Percentiles rank a stretch among this genome's conserved stretches.
These are phyloP conservation scores for Heterobasidion irregulare DNA, from an alignment of 1,284 basidiomycete genomes.

Conservation along the genomic window DNA sequence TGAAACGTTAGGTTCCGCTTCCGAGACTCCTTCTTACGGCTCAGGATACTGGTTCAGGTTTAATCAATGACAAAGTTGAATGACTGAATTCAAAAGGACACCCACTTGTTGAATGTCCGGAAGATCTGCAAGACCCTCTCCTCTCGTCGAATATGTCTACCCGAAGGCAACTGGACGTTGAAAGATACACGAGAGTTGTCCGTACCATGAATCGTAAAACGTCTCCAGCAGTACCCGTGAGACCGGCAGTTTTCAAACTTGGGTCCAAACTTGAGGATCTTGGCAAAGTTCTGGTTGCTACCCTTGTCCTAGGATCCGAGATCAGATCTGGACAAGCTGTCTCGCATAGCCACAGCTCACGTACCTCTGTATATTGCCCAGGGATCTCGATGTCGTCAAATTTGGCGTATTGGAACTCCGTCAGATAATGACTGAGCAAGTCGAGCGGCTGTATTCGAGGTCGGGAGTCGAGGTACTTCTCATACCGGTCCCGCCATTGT, in stretches of 20 bases:
- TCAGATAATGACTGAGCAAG: constrained; percentile 86
- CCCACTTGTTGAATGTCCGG: constrained; percentile 87
- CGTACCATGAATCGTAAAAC: constrained; percentile 88
- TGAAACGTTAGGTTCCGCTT: constrained; percentile 92
- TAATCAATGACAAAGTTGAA: constrained; percentile 7
- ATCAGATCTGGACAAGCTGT: background rate
- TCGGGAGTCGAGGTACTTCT: constrained; percentile 75
- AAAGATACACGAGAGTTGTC: constrained; percentile 89
- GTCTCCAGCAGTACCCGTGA: constrained; percentile 83
- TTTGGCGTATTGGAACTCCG: constrained; percentile 97
- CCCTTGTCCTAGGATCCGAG: constrained; percentile 75
- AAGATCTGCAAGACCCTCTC: constrained; percentile 91
- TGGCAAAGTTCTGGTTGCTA: constrained; percentile 86
- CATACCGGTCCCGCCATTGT: constrained; percentile 91
- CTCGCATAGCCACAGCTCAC: constrained; percentile 10
- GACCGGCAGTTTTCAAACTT: constrained; percentile 87
- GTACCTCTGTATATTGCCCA: constrained; percentile 93
- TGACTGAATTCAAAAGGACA: background rate
- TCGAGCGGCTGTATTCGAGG: constrained; percentile 87
- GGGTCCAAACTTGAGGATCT: constrained; percentile 87
- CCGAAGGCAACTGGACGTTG: constrained; percentile 86
- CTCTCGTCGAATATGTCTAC: constrained; percentile 85
- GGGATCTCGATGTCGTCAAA: constrained; percentile 99
- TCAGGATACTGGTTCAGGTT: constrained; percentile 52
- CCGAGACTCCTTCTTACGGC: constrained; percentile 87